These are phyloP conservation scores for Hypoxylon sp. DNA, from an alignment of 2,329 filamentous ascomycete genomes.

Conservation along the genomic window DNA sequence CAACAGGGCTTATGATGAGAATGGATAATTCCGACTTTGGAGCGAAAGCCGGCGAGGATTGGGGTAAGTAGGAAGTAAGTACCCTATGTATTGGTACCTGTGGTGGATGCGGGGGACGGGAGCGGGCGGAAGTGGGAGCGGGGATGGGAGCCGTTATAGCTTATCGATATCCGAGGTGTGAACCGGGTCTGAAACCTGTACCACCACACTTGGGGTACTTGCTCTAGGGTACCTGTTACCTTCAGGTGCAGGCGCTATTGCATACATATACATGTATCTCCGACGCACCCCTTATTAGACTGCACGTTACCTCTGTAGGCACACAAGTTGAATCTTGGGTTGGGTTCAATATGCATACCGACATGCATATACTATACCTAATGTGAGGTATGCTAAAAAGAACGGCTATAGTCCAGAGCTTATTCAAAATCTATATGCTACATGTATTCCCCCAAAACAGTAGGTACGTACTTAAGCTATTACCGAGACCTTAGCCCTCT, in stretches of 20 bases:
- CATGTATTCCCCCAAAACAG: conserved; percentile 47
- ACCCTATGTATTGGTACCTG: background rate
- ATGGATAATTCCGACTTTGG: conserved; percentile 25
- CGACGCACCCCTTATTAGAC: background rate
- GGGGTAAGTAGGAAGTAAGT: background rate
- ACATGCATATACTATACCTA: conserved; percentile 5
- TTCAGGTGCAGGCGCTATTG: background rate
- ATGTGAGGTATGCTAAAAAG: background rate
- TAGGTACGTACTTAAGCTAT: conserved; percentile 19
- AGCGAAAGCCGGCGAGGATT: conserved; percentile 26
- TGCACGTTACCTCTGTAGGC: no score
- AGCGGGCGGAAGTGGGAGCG: conserved; percentile 16
- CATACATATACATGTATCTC: no score
- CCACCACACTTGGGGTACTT: background rate
- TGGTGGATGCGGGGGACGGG: conserved; percentile 33
- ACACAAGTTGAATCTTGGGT: background rate
- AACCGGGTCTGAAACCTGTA: background rate
- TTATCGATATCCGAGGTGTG: conserved; percentile 35
- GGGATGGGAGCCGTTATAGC: conserved; percentile 29
- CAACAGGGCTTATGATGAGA: background rate
- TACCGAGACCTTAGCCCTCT: conserved; percentile 64
- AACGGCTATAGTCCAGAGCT: background rate
- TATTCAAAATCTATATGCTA: background rate
- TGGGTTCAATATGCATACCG: background rate
- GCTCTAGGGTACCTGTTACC: background rate